phyloP scores from a whole-genome alignment of 805 yeast species.

The Saturnispora silvae region DNA sequence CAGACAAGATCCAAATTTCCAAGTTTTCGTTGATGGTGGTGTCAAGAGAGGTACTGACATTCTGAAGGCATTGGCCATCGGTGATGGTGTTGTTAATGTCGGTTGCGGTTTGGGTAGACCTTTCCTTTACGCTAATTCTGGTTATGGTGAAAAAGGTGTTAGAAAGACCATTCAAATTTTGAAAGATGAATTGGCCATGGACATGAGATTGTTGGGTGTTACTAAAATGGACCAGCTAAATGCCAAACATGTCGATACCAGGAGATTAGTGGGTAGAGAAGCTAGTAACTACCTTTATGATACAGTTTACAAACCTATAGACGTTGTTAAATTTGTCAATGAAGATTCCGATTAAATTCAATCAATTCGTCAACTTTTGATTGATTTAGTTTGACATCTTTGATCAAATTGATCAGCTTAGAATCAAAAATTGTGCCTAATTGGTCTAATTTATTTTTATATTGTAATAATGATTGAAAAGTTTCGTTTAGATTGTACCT shows the following conservation, averaged over 20 bases:
- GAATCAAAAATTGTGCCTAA: slow-evolving; percentile 15
- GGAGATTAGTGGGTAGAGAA: slow-evolving; percentile 25
- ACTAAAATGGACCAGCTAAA: slow-evolving; percentile 48
- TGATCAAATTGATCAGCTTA: slow-evolving; percentile 16
- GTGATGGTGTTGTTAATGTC: slow-evolving; percentile 60
- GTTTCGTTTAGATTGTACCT: slow-evolving; percentile 12
- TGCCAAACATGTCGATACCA: slow-evolving; percentile 49
- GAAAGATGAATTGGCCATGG: slow-evolving; percentile 61
- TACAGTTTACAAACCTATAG: slow-evolving; percentile 22
- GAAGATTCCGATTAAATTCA: slow-evolving; percentile 14
- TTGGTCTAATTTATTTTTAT: slow-evolving; percentile 14
- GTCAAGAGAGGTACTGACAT: slow-evolving; percentile 59
- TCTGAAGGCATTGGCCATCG: slow-evolving; percentile 54
- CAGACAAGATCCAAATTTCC: slow-evolving; percentile 40
- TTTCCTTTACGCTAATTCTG: slow-evolving; percentile 50
- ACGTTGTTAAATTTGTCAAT: slow-evolving; percentile 22
- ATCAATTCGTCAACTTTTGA: no score
- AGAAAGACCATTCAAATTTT: slow-evolving; percentile 48
- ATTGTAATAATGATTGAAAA: slow-evolving; percentile 15
- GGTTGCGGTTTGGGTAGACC: slow-evolving; percentile 68
- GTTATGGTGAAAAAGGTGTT: slow-evolving; percentile 58
- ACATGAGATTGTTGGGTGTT: slow-evolving; percentile 74
- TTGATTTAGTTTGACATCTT: no score
- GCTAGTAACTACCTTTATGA: slow-evolving; percentile 25
- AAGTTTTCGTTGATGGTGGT: slow-evolving; percentile 60